phyloP scores from a whole-genome alignment of 2,329 filamentous ascomycete species.

The Talaromyces rugulosus region DNA sequence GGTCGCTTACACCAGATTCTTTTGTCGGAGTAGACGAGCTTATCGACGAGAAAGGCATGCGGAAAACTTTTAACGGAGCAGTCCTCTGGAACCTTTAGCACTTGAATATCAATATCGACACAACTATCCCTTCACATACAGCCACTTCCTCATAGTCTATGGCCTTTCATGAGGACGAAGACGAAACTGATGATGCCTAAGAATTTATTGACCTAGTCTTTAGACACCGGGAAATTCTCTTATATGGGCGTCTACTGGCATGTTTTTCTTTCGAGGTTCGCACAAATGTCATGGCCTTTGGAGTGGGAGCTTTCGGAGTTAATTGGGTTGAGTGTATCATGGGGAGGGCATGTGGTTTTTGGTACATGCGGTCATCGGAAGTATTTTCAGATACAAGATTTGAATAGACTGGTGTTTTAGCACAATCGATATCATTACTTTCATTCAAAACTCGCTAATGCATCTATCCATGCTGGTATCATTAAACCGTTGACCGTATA shows the following conservation, averaged over 20 bases:
- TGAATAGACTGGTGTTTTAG: background rate
- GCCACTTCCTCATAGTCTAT: no score
- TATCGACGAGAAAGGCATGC: background rate
- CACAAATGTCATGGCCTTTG: background rate
- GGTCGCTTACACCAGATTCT: no score
- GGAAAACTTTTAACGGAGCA: no score
- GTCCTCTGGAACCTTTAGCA: no score
- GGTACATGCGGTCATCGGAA: no score
- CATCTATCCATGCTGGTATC: background rate
- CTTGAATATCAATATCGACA: no score
- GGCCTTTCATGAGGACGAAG: background rate
- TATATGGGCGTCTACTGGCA: no score
- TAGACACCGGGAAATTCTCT: background rate
- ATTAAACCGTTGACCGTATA: background rate
- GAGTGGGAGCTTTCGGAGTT: background rate
- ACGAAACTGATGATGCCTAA: background rate
- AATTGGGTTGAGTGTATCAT: background rate
- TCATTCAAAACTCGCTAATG: background rate
- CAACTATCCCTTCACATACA: no score
- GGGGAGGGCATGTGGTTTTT: no score
- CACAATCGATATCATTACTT: background rate
- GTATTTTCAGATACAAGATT: background rate
- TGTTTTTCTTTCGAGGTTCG: no score
- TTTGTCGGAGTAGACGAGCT: background rate
- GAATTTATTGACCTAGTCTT: background rate